Base-by-base conservation (phyloP, 108 stramenopile genomes). In the Stephanodiscus triporus region DNA sequence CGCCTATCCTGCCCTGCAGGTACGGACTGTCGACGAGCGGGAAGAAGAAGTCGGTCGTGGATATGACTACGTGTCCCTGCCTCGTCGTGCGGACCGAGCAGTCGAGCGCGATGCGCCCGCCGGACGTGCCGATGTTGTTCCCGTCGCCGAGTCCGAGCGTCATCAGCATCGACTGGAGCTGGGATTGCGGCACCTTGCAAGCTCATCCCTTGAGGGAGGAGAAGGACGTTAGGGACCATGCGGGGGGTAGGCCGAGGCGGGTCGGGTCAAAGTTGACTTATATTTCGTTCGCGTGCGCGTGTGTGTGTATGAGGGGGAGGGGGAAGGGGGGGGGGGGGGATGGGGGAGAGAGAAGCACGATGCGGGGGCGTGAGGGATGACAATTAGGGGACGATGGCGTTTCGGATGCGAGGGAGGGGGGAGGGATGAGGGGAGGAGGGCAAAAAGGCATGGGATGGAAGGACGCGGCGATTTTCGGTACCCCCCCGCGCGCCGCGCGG, bases 141-240 rank as follows among this genome's bases (percentile, higher is more conserved):
- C 92, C 92, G 70, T 93, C 92, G 22, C 92, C 88, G 24, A 93
- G 64, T 42, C 78, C 63, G 17, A 89, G 75, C 42, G 83, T 62
- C 45, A 85, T 64, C 37, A 95, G 73, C 86, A 92, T 89, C 63
- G 82, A 73, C 78, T 92, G 91, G 64, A 95, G 61, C 79, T 91
- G 84, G 37, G 83, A 63, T 63, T 92, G 91, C 58, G 91, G 85
- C 68, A 95, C 85, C 81, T 95, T 95, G 77, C 93, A 95, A 86
- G 91, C 93, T 95, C 93, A 95, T 68, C 93, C 93, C 69, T 95
- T 95, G 49, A 95, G 86, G 55, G 75, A 64, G 26, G 86, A 88
- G 63, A 66, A 93, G 65, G 86, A 79, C n/a, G 89, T 90, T 64
- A 93, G 75, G 0, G 88, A 85, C 88, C 88, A 93, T 23, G 68